Evolutionary conservation across 1,139 yeast genomes (phyloP), one percentile per base, ranked within the genome.

Genomic region (Kodamaea arcana): DNA sequence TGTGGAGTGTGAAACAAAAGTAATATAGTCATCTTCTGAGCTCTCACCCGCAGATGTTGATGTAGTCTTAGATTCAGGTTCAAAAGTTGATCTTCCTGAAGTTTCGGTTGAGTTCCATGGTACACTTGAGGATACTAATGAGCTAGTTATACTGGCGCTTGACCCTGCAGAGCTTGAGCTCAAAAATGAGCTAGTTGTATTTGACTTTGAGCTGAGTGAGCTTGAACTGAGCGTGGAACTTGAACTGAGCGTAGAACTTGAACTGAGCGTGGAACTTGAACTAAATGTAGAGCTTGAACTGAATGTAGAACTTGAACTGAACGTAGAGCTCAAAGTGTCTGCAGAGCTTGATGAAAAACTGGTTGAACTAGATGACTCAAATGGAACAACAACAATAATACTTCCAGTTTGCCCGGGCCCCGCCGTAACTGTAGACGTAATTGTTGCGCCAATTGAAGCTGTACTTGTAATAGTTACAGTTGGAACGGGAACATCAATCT

Each of bases 371-470:
- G 9, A 7, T 9, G 9, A 18, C 9, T 18, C 22, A 9, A 9
- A 18, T 6, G 58, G 56, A 10, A 40, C 40, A 10, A 40, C 44
- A 8, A 49, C 37, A 9, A 44, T 24, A n/a, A 52, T 46, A 3
- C 48, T 36, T 11, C 35, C 44, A 10, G 41, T 37, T 0, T 27
- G 42, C 14, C 46, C 47, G 5, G 40, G 33, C 3, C 29, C 21
- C 8, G 31, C 41, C 4, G 39, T 27, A 13, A 32, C 32, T 3
- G 45, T 43, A 12, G 43, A 32, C 3, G 48, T 40, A 14, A 38
- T 26, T 9, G 38, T 31, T 5, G 14, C 31, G 2, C 32, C 13
- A 5, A 35, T 36, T 12, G 43, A 35, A 32, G 47, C 34, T 9
- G 52, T 44, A 1, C 37, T 17, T 3, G 50, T 46, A 2, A 37